Percentiles rank a stretch among this genome's conserved stretches.
phyloP scores from a whole-genome alignment of 2,329 filamentous ascomycete genomes.

The Fusarium aywerte region DNA sequence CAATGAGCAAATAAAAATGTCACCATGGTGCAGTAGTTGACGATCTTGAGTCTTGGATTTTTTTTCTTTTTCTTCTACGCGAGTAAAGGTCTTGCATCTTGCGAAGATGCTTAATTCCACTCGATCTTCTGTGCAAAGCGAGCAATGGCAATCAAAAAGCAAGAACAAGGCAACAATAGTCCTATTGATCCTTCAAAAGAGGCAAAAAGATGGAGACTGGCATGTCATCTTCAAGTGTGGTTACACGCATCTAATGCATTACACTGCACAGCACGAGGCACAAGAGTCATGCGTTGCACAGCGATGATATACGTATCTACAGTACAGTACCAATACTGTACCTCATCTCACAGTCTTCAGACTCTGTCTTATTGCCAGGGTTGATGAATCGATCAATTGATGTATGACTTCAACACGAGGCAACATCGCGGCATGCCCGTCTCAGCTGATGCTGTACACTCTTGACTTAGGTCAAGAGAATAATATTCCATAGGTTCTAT shows the following conservation, averaged over 20 bases:
- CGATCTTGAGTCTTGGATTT: not conserved
- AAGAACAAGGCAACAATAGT: not conserved
- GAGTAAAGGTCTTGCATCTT: slow-evolving; percentile 22
- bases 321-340: not conserved
- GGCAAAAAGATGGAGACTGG: not conserved
- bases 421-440: not conserved
- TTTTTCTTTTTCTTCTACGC: slow-evolving; percentile 14
- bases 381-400: not conserved
- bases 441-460: slow-evolving; percentile 5
- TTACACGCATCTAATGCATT: slow-evolving; percentile 22
- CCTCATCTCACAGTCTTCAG: not conserved
- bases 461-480: not conserved
- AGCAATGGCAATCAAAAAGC: not conserved
- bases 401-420: not conserved
- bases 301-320: not conserved
- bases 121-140: not conserved
- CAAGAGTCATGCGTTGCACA: slow-evolving; percentile 13
- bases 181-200: not conserved
- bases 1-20: not conserved
- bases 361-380: not conserved
- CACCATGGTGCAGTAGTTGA: not conserved
- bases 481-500: not conserved
- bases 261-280: not conserved
- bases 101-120: not conserved
- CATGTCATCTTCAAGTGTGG: slow-evolving; percentile 14